Base-by-base conservation (phyloP, 805 yeast genomes). In the Saturnispora silvae region DNA sequence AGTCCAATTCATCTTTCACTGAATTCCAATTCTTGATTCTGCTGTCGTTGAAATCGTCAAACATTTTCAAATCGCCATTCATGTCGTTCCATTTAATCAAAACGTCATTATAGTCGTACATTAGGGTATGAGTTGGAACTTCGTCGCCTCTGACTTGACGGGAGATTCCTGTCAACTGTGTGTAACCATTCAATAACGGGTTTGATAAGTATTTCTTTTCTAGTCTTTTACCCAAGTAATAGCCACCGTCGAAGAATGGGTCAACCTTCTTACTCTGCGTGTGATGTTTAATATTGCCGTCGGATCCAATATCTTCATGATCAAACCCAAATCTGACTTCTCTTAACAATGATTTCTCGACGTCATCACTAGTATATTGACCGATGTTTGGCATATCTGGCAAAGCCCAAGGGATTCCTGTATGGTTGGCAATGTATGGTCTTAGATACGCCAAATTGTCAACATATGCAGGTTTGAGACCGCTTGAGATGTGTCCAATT, bases 401-500 rank as follows among this genome's bases (percentile, higher is more conserved):
- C 30, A 86, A 60, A 3, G 87, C 89, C 95, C 95, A 86, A 5
- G 70, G 63, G 5, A 42, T 38, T 14, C 45, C 40, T 4, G 57
- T 18, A 17, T 58, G 46, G 52, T 50, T 45, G 2, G 45, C 32
- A 24, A 84, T 61, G 77, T 87, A 85, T 24, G 67, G 68, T 1
- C 64, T 59, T 35, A 87, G 61, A 49, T 73, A 81, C 5, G 65
- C 64, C 45, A 86, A 64, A 40, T 78, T 70, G 45, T 77, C 78
- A 28, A 73, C 64, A 54, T 80, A 84, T 16, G 82, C 72, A 13
- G 92, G 87, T 52, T 81, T 67, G 33, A 85, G 55, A 49, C 78
- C 92, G 0, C 85, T 79, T 2, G 95, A 92, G 31, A 89, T 55
- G 33, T 71, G 70, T 6, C 97, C 97, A 11, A 81, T 85, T 41